A percentile compares a stretch with the other conserved stretches of the same genome.
These are phyloP conservation scores for Plicaturopsis crispa DNA, from an alignment of 768 basidiomycete species.

Conservation along the genomic window DNA sequence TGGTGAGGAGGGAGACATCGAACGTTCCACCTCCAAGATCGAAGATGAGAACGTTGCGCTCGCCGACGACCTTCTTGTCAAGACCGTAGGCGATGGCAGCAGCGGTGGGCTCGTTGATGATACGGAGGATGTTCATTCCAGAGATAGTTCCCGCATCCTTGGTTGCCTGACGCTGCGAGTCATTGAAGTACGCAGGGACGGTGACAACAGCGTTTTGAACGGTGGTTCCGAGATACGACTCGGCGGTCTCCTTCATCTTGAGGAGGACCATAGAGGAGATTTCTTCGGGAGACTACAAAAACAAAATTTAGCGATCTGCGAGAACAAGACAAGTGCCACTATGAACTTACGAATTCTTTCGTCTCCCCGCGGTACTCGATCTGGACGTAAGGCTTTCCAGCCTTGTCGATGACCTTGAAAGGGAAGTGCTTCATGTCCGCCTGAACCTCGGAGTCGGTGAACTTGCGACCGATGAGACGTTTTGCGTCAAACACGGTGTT, in stretches of 20 bases:
- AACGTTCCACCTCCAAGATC: conserved; percentile 98
- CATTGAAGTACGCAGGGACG: conserved; percentile 98
- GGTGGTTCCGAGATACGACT: conserved; percentile 85
- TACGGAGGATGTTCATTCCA: conserved; percentile 93
- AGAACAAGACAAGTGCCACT: conserved; percentile 1
- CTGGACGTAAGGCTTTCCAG: conserved; percentile 81
- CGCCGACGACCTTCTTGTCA: conserved; percentile 85
- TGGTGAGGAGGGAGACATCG: conserved; percentile 93
- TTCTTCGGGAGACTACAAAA: conserved; percentile 81
- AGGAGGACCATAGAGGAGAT: conserved; percentile 95
- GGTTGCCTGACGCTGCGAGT: conserved; percentile 97
- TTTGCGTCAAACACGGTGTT: conserved; percentile 98
- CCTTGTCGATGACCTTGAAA: conserved; percentile 83
- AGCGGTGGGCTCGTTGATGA: conserved; percentile 98
- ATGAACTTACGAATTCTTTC: conserved; percentile 77
- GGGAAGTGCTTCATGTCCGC: conserved; percentile 88
- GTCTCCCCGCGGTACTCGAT: conserved; percentile 91
- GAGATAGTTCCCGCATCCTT: conserved; percentile 96
- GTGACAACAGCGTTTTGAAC: conserved; percentile 92
- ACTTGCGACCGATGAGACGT: conserved; percentile 95
- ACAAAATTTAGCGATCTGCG: conserved; percentile 16
- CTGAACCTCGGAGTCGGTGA: conserved; percentile 79
- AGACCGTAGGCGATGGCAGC: conserved; percentile 98
- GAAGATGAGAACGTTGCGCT: conserved; percentile 96
- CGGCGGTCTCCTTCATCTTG: conserved; percentile 99